Conservation (phyloP, 2,329 filamentous ascomycete genomes). For the Penicillium polonicum region DNA sequence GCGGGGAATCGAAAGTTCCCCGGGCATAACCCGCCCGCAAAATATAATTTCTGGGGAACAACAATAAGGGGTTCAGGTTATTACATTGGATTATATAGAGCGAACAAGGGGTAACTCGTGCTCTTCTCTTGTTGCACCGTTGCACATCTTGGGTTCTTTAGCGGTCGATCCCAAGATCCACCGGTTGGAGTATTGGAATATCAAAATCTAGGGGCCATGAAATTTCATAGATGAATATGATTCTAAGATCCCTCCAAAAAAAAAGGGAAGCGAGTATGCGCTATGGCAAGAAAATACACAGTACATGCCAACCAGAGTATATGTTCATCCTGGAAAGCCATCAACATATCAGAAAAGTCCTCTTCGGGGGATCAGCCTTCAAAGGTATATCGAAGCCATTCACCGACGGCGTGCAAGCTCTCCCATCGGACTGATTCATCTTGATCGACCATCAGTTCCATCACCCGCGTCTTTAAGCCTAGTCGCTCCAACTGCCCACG, state of each 20-base stretch:
- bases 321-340: slow-evolving; percentile 20
- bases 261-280: slow-evolving; percentile 17
- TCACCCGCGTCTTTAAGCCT: slow-evolving; percentile 80
- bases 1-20: slow-evolving; percentile 23
- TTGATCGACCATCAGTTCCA: slow-evolving; percentile 88
- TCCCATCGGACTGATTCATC: slow-evolving; percentile 92
- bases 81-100: neutral
- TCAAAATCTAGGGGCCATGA: neutral
- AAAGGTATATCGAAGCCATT: slow-evolving; percentile 72
- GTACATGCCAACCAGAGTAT: slow-evolving; percentile 21
- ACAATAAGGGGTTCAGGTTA: neutral
- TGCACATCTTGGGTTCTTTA: slow-evolving; percentile 11
- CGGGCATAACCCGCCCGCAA: slow-evolving; percentile 9
- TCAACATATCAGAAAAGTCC: slow-evolving; percentile 12
- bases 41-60: slow-evolving; percentile 10
- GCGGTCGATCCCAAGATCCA: slow-evolving; percentile 26
- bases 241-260: slow-evolving; percentile 3
- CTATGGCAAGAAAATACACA: slow-evolving; percentile 26
- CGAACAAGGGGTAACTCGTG: neutral
- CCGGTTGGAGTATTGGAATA: slow-evolving; percentile 7
- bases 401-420: slow-evolving; percentile 78
- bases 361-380: slow-evolving; percentile 40
- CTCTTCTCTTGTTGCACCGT: neutral
- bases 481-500: slow-evolving; percentile 75
- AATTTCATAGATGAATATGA: neutral